These are phyloP conservation scores for Hymenoscyphus albidus DNA, from an alignment of 2,329 filamentous ascomycete genomes.

Conservation along the genomic window DNA sequence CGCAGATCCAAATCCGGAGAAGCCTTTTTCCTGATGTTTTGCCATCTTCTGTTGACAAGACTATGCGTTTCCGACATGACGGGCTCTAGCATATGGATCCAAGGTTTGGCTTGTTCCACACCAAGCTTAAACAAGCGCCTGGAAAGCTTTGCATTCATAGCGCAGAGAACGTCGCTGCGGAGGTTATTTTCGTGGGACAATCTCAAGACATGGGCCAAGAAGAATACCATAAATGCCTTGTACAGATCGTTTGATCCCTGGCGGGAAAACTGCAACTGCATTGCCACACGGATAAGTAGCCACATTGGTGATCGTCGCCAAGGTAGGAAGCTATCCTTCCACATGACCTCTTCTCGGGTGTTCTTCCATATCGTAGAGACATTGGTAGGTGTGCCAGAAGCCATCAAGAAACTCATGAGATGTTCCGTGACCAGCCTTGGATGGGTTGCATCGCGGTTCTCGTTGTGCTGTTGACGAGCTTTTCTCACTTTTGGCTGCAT, in stretches of 20 bases:
- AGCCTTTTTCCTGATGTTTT: neutral
- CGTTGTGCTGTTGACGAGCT: slow-evolving; percentile 23
- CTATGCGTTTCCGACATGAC: slow-evolving; percentile 2
- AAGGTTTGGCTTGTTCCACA: neutral
- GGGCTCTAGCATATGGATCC: slow-evolving; percentile 3
- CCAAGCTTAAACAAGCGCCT: slow-evolving; percentile 42
- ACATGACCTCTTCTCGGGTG: slow-evolving; percentile 58
- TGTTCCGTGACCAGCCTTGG: slow-evolving; percentile 52
- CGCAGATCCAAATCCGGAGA: neutral
- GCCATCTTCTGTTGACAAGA: neutral
- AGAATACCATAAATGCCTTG: slow-evolving; percentile 46
- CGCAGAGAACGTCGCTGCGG: slow-evolving; percentile 34
- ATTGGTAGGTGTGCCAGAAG: slow-evolving; percentile 42
- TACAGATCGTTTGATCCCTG: slow-evolving; percentile 43
- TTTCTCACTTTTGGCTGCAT: slow-evolving; percentile 4
- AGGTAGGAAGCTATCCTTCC: slow-evolving; percentile 44
- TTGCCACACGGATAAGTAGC: slow-evolving; percentile 56
- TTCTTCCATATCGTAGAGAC: slow-evolving; percentile 49
- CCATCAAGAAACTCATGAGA: slow-evolving; percentile 57
- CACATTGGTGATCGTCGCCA: slow-evolving; percentile 63
- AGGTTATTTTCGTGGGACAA: slow-evolving; percentile 18
- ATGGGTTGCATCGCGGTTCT: slow-evolving; percentile 46
- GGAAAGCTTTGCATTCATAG: slow-evolving; percentile 44
- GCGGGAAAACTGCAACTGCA: slow-evolving; percentile 48
- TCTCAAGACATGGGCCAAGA: neutral